Evolutionary conservation across 805 yeast genomes (phyloP).

Genomic region (Nakazawaea ishiwadae): DNA sequence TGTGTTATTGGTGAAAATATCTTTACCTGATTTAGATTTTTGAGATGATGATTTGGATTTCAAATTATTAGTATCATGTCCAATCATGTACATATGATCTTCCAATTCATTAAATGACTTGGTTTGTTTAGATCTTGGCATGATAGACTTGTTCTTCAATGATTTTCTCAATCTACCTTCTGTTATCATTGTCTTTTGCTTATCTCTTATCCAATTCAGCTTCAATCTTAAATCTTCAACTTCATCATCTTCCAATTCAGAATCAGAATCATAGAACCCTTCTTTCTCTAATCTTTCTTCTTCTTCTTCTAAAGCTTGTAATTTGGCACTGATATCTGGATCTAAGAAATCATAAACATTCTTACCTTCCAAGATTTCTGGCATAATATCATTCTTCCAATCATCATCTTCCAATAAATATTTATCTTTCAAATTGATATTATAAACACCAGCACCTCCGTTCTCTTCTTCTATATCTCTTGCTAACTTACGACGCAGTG

Average conservation of each 20-base stretch:
- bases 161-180: conserved; percentile 86
- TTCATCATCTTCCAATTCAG: conserved; percentile 54
- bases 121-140: conserved; percentile 86
- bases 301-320: conserved; percentile 94
- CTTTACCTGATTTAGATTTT: conserved; percentile 60
- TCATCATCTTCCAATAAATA: conserved; percentile 92
- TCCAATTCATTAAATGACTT: conserved; percentile 79
- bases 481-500: conserved; percentile 75
- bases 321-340: conserved; percentile 88
- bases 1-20: conserved; percentile 61
- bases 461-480: conserved; percentile 89
- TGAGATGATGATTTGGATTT: conserved; percentile 41
- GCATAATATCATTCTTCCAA: conserved; percentile 97
- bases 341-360: conserved; percentile 97
- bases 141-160: conserved; percentile 76
- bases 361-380: conserved; percentile 93
- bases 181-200: conserved; percentile 88
- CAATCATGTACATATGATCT: conserved; percentile 81
- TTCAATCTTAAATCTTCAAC: conserved; percentile 70
- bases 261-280: conserved; percentile 93
- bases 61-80: conserved; percentile 76
- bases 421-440: conserved; percentile 87
- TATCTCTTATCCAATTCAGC: conserved; percentile 93
- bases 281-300: conserved; percentile 90
- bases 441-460: conserved; percentile 99